These are phyloP conservation scores for Fusarium camptoceras DNA, from an alignment of 2,329 filamentous ascomycete genomes.

Conservation along the genomic window DNA sequence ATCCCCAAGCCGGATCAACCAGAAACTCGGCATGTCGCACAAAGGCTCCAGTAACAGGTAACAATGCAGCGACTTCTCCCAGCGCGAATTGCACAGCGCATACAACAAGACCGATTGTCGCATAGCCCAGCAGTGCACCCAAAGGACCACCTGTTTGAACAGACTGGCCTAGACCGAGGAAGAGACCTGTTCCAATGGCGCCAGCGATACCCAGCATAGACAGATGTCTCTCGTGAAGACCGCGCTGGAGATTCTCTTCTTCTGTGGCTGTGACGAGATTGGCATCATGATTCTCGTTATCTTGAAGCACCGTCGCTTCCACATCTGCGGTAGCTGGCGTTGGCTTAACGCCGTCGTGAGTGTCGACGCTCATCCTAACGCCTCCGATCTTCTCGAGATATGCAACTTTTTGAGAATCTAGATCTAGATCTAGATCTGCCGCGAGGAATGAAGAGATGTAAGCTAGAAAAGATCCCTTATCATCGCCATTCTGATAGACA, in stretches of 20 bases:
- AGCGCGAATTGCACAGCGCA: conserved; percentile 64
- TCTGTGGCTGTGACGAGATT: conserved; percentile 43
- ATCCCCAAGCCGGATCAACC: conserved; percentile 68
- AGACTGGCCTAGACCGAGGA: conserved; percentile 57
- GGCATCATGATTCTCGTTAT: conserved; percentile 5
- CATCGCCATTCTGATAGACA: conserved; percentile 25
- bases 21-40: conserved; percentile 62
- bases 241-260: conserved; percentile 42
- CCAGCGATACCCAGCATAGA: conserved; percentile 66
- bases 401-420: background rate
- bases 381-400: background rate
- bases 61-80: conserved; percentile 61
- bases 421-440: background rate
- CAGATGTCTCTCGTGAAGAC: conserved; percentile 53
- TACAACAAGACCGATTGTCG: conserved; percentile 57
- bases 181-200: conserved; percentile 59
- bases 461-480: conserved; percentile 15
- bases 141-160: conserved; percentile 52
- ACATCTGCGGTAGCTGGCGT: conserved; percentile 11
- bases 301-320: background rate
- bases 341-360: conserved; percentile 22
- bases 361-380: conserved; percentile 25
- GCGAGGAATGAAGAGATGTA: background rate
- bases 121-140: conserved; percentile 60
- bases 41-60: conserved; percentile 62